Percentiles rank a stretch among this genome's conserved stretches.
Evolutionary conservation across 1,284 basidiomycete species (phyloP).

Genomic region (Phaffia rhodozyma): DNA sequence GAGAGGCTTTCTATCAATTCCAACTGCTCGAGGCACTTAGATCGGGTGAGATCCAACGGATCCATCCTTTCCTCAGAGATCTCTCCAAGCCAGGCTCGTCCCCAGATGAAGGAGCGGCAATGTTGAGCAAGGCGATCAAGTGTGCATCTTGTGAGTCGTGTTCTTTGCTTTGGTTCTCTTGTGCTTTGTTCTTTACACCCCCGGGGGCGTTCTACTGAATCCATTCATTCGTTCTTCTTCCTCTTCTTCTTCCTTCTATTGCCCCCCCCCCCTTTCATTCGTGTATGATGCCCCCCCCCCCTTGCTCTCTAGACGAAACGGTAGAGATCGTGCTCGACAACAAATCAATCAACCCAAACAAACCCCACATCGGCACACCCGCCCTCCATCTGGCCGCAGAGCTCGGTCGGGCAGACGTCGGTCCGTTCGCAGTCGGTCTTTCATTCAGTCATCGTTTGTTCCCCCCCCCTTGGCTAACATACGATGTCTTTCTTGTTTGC

Average conservation of each 20-base stretch:
- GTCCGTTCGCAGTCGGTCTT: constrained; percentile 20
- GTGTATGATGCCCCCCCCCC: no score
- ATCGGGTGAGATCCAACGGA: constrained; percentile 57
- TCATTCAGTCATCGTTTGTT: not conserved
- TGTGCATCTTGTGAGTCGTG: constrained; percentile 2
- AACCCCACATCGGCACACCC: constrained; percentile 61
- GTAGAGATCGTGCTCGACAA: constrained; percentile 58
- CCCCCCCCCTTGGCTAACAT: not conserved
- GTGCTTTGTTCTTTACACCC: not conserved
- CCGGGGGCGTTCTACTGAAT: no score
- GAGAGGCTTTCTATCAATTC: constrained; percentile 62
- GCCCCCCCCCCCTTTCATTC: constrained; percentile 13
- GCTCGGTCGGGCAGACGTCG: constrained; percentile 65
- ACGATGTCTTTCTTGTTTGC: not conserved
- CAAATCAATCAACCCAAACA: constrained; percentile 63
- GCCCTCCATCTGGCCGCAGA: constrained; percentile 77
- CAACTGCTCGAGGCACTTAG: constrained; percentile 67
- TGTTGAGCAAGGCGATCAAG: constrained; percentile 61
- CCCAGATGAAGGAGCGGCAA: constrained; percentile 22
- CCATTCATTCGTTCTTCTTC: no score
- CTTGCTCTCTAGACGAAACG: constrained; percentile 42
- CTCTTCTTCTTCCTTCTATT: no score
- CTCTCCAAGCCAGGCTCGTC: constrained; percentile 47
- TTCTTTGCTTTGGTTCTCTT: not conserved
- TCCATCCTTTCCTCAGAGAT: constrained; percentile 73